Base-by-base conservation (phyloP, 2,329 filamentous ascomycete species). In the Epichloe sibirici region DNA sequence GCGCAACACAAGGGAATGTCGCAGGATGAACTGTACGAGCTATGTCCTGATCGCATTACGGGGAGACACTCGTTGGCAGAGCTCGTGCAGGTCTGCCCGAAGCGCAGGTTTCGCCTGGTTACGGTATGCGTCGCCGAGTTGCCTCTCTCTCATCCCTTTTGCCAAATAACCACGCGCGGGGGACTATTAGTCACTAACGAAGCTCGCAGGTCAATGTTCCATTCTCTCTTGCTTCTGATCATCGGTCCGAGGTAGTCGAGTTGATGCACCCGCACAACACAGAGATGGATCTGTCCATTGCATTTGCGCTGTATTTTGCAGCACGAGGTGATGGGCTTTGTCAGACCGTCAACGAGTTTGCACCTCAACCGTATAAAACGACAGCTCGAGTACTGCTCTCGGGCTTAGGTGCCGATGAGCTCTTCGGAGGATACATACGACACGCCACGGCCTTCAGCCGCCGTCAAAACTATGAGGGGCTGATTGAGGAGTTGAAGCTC, bases 231-330 rank as follows among this genome's bases (percentile, higher is more conserved):
- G 86, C 84, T 0, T 64, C 83, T 44, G 74, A 76, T 2, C 86
- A 95, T 61, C 81, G 88, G 56, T 62, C 76, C 3, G 76, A 76
- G 28, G 79, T 98, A 21, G 78, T 90, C 39, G 76, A 80, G 2
- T 74, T 98, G 17, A 96, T 98, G 66, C 77, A 86, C 59, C 93
- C 93, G 0, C 93, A 98, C 68, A 91, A 95, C 59, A 98, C 93
- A 0, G 93, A 98, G 68, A 98, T 98, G 93, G 93, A 98, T 62
- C 75, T 98, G 1, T 98, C 93, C 3, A 98, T 98, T 60, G 86
- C 88, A 0, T 85, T 80, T 60, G 93, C 93, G 0, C 74, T 98
- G n/a, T 97, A 96, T 67, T 98, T 98, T 71, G 90, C 93, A 5
- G 84, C 91, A 0, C 79, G 89, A 40, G 91, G 90, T 1, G 66